Evolutionary conservation across 2,329 filamentous ascomycete genomes (phyloP).

Genomic region (Botrytis hyacinthi): DNA sequence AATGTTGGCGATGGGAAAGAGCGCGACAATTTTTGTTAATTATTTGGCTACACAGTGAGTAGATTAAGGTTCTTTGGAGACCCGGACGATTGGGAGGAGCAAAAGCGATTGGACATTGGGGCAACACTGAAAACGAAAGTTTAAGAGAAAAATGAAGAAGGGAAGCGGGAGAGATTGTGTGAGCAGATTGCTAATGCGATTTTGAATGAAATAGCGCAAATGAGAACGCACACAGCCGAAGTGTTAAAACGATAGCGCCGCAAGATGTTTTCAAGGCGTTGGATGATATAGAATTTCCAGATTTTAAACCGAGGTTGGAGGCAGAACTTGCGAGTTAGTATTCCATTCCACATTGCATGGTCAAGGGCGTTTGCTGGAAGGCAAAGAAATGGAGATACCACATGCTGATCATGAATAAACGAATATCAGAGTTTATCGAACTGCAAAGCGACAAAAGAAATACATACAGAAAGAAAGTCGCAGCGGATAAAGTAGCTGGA

Average conservation of each 20-base stretch:
- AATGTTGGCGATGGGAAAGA: constrained; percentile 74
- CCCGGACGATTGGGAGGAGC: background rate
- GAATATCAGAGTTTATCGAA: constrained; percentile 60
- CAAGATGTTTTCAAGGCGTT: constrained; percentile 74
- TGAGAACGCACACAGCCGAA: constrained; percentile 62
- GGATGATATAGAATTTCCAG: constrained; percentile 69
- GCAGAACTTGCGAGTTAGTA: constrained; percentile 71
- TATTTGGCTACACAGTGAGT: constrained; percentile 73
- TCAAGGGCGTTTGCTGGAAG: background rate
- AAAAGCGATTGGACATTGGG: background rate
- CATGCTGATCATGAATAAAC: constrained; percentile 17
- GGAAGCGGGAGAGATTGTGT: background rate
- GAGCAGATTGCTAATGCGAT: background rate
- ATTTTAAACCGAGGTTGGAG: constrained; percentile 69
- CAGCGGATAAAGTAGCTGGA: constrained; percentile 55
- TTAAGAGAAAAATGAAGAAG: background rate
- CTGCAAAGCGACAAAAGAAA: constrained; percentile 73
- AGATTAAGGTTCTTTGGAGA: background rate
- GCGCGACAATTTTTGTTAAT: constrained; percentile 80
- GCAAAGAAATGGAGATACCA: constrained; percentile 16
- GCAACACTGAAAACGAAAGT: background rate
- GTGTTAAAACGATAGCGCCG: constrained; percentile 76
- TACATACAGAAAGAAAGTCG: constrained; percentile 67
- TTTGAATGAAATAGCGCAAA: constrained; percentile 57
- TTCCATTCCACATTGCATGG: background rate